A percentile compares a stretch with the other conserved stretches of the same genome.
Conservation (phyloP, 148 eudicot genomes). For the Rhododendron mucronatum region DNA sequence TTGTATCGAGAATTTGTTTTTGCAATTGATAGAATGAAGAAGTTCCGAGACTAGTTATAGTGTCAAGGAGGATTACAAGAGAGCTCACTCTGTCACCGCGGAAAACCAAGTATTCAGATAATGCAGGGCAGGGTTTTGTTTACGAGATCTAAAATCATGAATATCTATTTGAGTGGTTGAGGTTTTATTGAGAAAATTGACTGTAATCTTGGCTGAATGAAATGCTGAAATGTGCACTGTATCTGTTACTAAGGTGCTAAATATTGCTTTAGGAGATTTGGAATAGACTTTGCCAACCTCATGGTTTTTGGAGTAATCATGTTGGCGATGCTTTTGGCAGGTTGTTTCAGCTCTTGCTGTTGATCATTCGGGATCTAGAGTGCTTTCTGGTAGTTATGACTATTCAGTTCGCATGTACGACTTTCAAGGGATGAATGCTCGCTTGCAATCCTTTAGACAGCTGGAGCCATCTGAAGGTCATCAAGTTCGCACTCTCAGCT, state of each 20-base stretch:
- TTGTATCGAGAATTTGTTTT: background rate
- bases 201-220: background rate
- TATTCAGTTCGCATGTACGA: slow-evolving; percentile 90
- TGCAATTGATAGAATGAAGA: background rate
- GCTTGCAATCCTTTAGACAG: slow-evolving; percentile 83
- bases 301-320: background rate
- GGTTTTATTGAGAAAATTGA: background rate
- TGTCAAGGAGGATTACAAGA: background rate
- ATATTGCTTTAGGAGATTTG: background rate
- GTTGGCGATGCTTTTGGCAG: slow-evolving; percentile 39
- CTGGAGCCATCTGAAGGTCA: slow-evolving; percentile 98
- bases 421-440: slow-evolving; percentile 98
- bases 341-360: slow-evolving; percentile 92
- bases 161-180: background rate
- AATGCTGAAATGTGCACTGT: background rate
- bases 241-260: background rate
- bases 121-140: background rate
- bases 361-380: slow-evolving; percentile 91
- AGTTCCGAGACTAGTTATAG: background rate
- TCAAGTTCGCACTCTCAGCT: slow-evolving; percentile 88
- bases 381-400: slow-evolving; percentile 94
- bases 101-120: background rate
- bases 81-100: background rate
- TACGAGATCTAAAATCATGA: background rate
- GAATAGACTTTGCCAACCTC: background rate